Evolutionary conservation across 371 early-diverging fungal species (phyloP), one percentile per base, ranked within the genome.

Genomic region (Dipsacomyces acuminosporus): DNA sequence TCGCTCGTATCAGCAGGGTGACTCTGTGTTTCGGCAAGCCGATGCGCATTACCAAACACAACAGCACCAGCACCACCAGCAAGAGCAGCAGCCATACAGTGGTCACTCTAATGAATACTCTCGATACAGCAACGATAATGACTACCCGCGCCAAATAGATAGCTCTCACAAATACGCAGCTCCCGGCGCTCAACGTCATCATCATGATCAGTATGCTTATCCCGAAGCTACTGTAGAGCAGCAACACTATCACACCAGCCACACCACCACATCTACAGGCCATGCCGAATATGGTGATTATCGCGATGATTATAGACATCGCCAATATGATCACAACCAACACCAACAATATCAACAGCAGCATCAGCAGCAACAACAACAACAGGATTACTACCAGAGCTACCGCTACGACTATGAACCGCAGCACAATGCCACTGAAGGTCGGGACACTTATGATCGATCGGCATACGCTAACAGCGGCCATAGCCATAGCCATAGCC

Each of bases 221-320:
- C 17, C 55, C 14, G 59, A 71, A 30, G 17, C 55, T 15, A 36
- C 34, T 20, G 43, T 55, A 13, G 30, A 56, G 17, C 51, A 70
- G 45, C 42, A 48, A 46, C 23, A 48, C 25, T 19, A 46, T 47
- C 13, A 51, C 43, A 30, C 38, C 47, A 43, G 59, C 50, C 30
- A 51, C 45, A 14, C 51, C 45, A 11, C 30, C 30, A 5, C 30
- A 30, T 30, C 30, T 5, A n/a, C n/a, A n/a, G 44, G 59, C 41
- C 36, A 19, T 14, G 40, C 53, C n/a, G 57, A 54, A 26, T 74
- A 71, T 26, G 55, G 66, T 6, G 72, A 61, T 24, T 72, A 67
- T 33, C 74, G 64, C 49, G 69, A 49, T 20, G 42, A 52, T 47
- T 43, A 57, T 21, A 43, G 44, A 18, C 24, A 44, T 25, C 33